phyloP scores from a whole-genome alignment of 2,329 filamentous ascomycete species.

The Beauveria sp. region DNA sequence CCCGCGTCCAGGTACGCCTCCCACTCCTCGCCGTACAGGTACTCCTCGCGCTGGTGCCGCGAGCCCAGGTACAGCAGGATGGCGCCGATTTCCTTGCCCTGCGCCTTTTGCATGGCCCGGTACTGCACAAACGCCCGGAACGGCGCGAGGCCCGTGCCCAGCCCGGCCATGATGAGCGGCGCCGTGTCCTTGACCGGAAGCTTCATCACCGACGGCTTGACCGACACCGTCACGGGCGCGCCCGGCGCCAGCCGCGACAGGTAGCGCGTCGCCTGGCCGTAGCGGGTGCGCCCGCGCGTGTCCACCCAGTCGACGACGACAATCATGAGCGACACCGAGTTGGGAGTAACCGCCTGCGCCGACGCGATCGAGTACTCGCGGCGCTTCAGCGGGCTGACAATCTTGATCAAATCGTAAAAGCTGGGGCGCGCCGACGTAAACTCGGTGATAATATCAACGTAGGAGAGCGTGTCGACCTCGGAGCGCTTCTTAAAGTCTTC shows the following conservation, averaged over 20 bases:
- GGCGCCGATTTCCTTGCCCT: slow-evolving; percentile 87
- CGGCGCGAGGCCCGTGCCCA: slow-evolving; percentile 96
- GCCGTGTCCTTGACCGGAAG: slow-evolving; percentile 80
- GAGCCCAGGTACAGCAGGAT: slow-evolving; percentile 96
- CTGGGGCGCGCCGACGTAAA: slow-evolving; percentile 81
- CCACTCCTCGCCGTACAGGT: slow-evolving; percentile 97
- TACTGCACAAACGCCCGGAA: slow-evolving; percentile 99
- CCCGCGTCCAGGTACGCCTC: slow-evolving; percentile 94
- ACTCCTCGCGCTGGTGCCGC: slow-evolving; percentile 96
- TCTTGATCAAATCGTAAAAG: slow-evolving; percentile 78
- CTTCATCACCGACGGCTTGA: slow-evolving; percentile 99
- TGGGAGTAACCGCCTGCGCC: slow-evolving; percentile 88
- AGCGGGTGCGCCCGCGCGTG: slow-evolving; percentile 75
- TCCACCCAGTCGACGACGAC: slow-evolving; percentile 97
- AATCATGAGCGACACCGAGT: slow-evolving; percentile 86
- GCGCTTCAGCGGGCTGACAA: slow-evolving; percentile 88
- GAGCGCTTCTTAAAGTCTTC: slow-evolving; percentile 86
- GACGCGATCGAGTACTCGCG: slow-evolving; percentile 99
- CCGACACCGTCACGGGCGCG: slow-evolving; percentile 75
- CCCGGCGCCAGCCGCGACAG: slow-evolving; percentile 70
- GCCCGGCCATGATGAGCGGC: slow-evolving; percentile 96
- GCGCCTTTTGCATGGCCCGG: slow-evolving; percentile 95
- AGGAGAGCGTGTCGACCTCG: slow-evolving; percentile 87
- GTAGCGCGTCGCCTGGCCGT: slow-evolving; percentile 89
- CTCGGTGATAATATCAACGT: slow-evolving; percentile 81